These are phyloP conservation scores for Ceratocystiopsis minuta DNA, from an alignment of 2,329 filamentous ascomycete genomes.

Conservation along the genomic window DNA sequence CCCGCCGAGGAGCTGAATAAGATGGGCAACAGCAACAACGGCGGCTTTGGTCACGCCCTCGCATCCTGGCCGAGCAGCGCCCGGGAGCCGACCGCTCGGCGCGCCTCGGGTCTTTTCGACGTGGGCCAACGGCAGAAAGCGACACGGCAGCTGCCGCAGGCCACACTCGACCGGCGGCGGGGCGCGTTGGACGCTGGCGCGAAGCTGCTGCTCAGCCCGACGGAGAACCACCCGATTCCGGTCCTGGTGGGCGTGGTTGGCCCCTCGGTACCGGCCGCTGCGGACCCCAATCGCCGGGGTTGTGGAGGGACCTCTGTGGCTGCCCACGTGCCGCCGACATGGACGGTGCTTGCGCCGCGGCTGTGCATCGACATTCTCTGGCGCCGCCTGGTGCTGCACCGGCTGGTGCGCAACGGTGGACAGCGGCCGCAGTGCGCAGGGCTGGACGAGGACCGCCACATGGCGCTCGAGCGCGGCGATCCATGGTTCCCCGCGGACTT, in stretches of 20 bases:
- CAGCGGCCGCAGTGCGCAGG: conserved; percentile 65
- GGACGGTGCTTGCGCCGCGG: conserved; percentile 80
- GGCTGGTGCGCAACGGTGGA: conserved; percentile 51
- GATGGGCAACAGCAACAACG: conserved; percentile 34
- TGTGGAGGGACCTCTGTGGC: background rate
- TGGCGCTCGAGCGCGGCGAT: conserved; percentile 58
- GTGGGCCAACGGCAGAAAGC: conserved; percentile 47
- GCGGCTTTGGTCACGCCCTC: conserved; percentile 49
- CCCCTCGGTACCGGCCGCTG: background rate
- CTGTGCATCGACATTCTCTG: conserved; percentile 73
- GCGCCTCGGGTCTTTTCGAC: conserved; percentile 44
- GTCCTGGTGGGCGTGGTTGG: conserved; percentile 53
- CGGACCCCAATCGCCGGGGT: conserved; percentile 17
- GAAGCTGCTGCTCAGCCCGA: conserved; percentile 34
- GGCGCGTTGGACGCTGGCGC: conserved; percentile 37
- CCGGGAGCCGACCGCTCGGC: conserved; percentile 12
- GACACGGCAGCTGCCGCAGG: conserved; percentile 53
- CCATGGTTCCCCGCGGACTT: conserved; percentile 82
- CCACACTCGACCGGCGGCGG: conserved; percentile 62
- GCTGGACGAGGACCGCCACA: conserved; percentile 58
- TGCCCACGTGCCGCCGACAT: conserved; percentile 20
- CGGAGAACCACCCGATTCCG: conserved; percentile 37
- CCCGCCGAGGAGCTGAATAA: conserved; percentile 16
- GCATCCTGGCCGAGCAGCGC: conserved; percentile 9
- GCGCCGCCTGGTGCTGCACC: conserved; percentile 71